Base-by-base conservation (phyloP, 257 asterid genomes). In the Capsicum chinense region DNA sequence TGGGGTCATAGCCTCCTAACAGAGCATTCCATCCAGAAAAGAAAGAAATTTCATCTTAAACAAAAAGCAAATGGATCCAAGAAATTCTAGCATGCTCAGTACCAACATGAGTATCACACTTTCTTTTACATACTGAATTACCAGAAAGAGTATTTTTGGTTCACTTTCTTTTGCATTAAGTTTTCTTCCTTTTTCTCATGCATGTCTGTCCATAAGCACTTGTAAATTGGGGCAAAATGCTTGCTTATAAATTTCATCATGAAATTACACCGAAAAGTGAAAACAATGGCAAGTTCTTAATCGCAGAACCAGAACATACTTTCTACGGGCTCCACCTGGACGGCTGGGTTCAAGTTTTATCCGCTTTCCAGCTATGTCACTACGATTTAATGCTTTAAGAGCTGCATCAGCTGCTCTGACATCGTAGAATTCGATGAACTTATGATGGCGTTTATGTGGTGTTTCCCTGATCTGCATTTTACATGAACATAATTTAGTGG, bases 341-440 rank as follows among this genome's bases (percentile, higher is more conserved):
- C 99, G 89, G 90, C 98, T 94, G 83, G 98, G 99, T 90, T 95
- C 99, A 79, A 95, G 98, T 91, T 94, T 95, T 86, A 95, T 94
- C 84, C 97, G 93, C 89, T 95, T 95, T 68, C 99, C 99, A 87
- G 94, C 95, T 78, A 95, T 95, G 89, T 95, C 98, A 64, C 97
- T 86, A 84, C 98, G 89, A 84, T 95, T 95, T 85, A 95, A 91
- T 70, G 97, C 97, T 90, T 93, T 94, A 17, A 95, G 95, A 84
- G 99, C 99, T 80, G 96, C 98, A 64, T 95, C 99, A 13, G 99
- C 97, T 83, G 93, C 96, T 90, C 99, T 92, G 83, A 94, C 98
- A 82, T 95, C 99, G 67, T 93, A 95, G 83, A 93, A 95, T 91
- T 95, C 99, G 4, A 97, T 93, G 91, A 97, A 97, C 93, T 95